These are phyloP conservation scores for Triangularia setosa DNA, from an alignment of 2,329 filamentous ascomycete species.

Conservation along the genomic window DNA sequence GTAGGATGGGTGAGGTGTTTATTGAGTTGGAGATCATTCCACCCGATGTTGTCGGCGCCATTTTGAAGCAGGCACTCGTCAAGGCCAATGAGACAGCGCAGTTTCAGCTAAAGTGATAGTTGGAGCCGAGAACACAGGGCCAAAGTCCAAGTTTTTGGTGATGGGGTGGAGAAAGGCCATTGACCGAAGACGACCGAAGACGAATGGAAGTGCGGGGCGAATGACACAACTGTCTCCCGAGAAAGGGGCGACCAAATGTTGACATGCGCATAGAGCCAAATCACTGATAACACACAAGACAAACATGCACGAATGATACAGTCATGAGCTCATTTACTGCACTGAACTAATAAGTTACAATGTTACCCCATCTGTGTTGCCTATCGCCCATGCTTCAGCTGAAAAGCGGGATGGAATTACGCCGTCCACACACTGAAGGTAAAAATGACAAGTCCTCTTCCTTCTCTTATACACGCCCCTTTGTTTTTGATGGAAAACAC, in stretches of 20 bases:
- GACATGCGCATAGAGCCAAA: not conserved
- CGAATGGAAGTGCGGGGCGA: not conserved
- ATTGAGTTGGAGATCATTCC: not conserved
- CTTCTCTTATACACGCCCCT: not conserved
- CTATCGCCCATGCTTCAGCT: not conserved
- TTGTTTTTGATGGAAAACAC: not conserved
- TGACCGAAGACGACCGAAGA: not conserved
- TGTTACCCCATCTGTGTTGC: not conserved
- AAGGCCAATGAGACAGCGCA: not conserved
- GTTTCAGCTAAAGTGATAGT: not conserved
- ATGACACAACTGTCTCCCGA: not conserved
- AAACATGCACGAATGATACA: not conserved
- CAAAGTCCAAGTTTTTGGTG: not conserved
- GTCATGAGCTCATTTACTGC: not conserved
- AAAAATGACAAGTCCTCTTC: not conserved
- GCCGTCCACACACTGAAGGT: not conserved
- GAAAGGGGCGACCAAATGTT: not conserved
- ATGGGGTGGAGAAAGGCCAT: not conserved
- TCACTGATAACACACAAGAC: not conserved
- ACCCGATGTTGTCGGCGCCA: not conserved
- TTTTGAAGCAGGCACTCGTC: not conserved
- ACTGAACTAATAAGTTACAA: slow-evolving; percentile 1
- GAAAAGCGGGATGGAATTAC: not conserved
- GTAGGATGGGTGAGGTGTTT: not conserved
- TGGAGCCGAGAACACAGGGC: not conserved